Percentiles rank a stretch among this genome's conserved stretches.
These are phyloP conservation scores for Microdochium paspali DNA, from an alignment of 2,329 filamentous ascomycete species.

Conservation along the genomic window DNA sequence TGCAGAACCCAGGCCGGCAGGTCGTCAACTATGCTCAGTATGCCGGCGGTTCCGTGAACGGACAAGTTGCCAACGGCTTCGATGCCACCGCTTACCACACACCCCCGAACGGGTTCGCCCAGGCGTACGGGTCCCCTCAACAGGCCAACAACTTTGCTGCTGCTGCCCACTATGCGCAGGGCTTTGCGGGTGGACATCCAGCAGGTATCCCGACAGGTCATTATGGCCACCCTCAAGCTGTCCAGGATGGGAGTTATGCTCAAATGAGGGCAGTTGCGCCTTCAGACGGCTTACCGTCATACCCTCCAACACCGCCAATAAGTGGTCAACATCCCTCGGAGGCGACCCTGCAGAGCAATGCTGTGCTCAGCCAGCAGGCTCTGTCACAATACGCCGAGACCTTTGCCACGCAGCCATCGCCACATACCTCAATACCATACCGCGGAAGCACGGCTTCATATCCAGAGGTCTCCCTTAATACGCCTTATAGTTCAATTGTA, in stretches of 20 bases:
- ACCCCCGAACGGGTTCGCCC: background rate
- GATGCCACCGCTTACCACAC: background rate
- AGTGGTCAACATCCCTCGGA: background rate
- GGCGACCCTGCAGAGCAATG: background rate
- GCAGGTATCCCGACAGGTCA: background rate
- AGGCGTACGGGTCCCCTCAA: background rate
- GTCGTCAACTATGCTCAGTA: background rate
- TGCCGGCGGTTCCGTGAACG: background rate
- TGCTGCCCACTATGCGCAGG: background rate
- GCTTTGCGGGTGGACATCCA: background rate
- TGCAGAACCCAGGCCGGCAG: background rate
- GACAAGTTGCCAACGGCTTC: background rate
- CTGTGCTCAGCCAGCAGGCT: background rate
- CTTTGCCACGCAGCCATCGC: constrained; percentile 15
- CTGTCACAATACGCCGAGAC: constrained; percentile 16
- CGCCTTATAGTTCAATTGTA: constrained; percentile 16
- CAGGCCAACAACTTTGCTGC: background rate
- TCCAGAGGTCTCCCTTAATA: constrained; percentile 15
- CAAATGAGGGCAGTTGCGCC: background rate
- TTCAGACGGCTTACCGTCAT: background rate
- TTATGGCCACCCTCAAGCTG: background rate
- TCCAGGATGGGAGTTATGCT: background rate
- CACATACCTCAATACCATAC: constrained; percentile 14
- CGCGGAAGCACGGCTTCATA: constrained; percentile 16
- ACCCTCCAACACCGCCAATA: background rate